A percentile compares a stretch with the other conserved stretches of the same genome.
Conservation (phyloP, 345 rosid species). For the Kandelia obovata region DNA sequence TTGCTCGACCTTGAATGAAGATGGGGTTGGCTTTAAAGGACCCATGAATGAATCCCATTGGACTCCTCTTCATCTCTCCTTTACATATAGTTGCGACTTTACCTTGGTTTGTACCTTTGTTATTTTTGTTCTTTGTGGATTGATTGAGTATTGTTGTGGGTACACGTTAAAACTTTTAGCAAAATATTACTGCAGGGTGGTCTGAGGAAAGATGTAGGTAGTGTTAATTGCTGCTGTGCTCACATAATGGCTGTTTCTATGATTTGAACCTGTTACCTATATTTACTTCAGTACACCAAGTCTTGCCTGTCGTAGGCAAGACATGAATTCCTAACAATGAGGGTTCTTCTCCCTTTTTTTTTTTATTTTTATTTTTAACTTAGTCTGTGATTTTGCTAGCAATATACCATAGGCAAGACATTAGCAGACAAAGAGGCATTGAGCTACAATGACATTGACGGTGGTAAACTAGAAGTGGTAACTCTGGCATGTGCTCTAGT, state of each 20-base stretch:
- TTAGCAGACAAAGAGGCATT: constrained; percentile 37
- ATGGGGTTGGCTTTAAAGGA: constrained; percentile 12
- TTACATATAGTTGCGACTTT: neutral
- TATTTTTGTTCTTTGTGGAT: too few relatives aligned
- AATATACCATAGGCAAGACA: constrained; percentile 33
- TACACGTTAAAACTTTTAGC: too few relatives aligned
- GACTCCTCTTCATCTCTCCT: constrained; percentile 19
- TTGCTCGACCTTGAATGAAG: constrained; percentile 20
- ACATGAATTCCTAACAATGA: neutral
- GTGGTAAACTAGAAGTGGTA: constrained; percentile 31
- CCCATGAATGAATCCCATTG: constrained; percentile 28
- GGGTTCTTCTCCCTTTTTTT: too few relatives aligned
- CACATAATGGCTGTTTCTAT: too few relatives aligned
- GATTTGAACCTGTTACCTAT: too few relatives aligned
- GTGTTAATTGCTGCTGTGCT: too few relatives aligned
- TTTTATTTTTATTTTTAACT: neutral
- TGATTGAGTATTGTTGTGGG: too few relatives aligned
- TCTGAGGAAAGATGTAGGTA: too few relatives aligned
- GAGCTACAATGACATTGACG: constrained; percentile 12
- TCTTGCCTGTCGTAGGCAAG: too few relatives aligned
- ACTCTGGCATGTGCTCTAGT: constrained; percentile 28
- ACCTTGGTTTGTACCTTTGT: neutral
- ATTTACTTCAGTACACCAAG: too few relatives aligned
- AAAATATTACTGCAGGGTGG: too few relatives aligned
- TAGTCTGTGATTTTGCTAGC: constrained; percentile 13